phyloP scores from a whole-genome alignment of 2,329 filamentous ascomycete species.

The Botryosphaeria agaves region DNA sequence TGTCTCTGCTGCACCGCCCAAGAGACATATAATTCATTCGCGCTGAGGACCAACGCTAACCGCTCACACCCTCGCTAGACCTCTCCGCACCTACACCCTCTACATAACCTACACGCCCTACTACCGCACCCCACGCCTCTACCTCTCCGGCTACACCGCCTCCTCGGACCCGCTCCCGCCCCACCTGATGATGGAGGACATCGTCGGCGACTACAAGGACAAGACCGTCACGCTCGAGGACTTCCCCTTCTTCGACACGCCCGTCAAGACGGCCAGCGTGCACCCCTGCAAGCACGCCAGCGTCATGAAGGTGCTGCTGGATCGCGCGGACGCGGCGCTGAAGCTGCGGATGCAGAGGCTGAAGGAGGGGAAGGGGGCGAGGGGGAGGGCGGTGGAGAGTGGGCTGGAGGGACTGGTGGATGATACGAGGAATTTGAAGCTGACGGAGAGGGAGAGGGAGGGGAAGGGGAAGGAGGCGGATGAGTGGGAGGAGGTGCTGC shows the following conservation, averaged over 20 bases:
- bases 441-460: constrained; percentile 36
- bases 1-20: too few relatives aligned
- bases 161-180: constrained; percentile 63
- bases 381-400: constrained; percentile 20
- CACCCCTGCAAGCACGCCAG: constrained; percentile 95
- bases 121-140: constrained; percentile 89
- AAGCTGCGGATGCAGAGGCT: constrained; percentile 78
- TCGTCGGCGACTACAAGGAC: constrained; percentile 91
- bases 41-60: neutral
- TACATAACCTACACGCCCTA: constrained; percentile 98
- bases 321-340: constrained; percentile 83
- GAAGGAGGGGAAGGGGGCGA: constrained; percentile 31
- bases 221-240: constrained; percentile 98
- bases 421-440: constrained; percentile 47
- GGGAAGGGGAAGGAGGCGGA: constrained; percentile 28
- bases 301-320: constrained; percentile 95
- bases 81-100: constrained; percentile 83
- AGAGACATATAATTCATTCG: too few relatives aligned
- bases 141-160: constrained; percentile 76
- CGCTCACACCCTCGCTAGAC: constrained; percentile 1
- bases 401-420: constrained; percentile 80
- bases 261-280: constrained; percentile 89
- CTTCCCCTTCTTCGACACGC: constrained; percentile 84
- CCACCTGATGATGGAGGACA: constrained; percentile 87
- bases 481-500: constrained; percentile 46